phyloP scores from a whole-genome alignment of 2,329 filamentous ascomycete species.

The Aspergillus viridinutans region DNA sequence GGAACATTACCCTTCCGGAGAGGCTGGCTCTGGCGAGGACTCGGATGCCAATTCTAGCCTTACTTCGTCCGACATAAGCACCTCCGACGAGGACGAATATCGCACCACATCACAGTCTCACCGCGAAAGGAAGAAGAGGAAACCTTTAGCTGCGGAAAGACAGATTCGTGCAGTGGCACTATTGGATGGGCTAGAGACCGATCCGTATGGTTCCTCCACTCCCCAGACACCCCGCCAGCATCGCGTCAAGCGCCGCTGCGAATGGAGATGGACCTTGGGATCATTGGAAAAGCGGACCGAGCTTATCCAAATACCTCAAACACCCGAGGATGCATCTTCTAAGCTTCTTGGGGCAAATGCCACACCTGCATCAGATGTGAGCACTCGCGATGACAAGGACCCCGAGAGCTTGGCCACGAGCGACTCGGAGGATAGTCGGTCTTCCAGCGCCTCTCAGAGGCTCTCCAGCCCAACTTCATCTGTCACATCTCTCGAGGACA shows the following conservation, averaged over 20 bases:
- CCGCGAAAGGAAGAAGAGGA: conserved; percentile 35
- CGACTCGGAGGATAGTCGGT: conserved; percentile 2
- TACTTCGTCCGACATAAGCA: conserved; percentile 26
- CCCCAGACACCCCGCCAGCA: conserved; percentile 52
- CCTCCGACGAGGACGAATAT: conserved; percentile 29
- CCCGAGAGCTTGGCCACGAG: conserved; percentile 3
- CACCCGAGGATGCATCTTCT: conserved; percentile 3
- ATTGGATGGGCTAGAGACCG: conserved; percentile 43
- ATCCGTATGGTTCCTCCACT: conserved; percentile 41
- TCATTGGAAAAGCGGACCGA: conserved; percentile 30
- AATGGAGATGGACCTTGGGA: conserved; percentile 57
- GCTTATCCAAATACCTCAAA: conserved; percentile 1
- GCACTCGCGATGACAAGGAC: background rate
- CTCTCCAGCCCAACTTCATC: conserved; percentile 8
- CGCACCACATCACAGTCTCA: conserved; percentile 10
- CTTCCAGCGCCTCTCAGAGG: conserved; percentile 4
- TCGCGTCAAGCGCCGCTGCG: conserved; percentile 49
- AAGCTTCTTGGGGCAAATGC: background rate
- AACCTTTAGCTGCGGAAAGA: conserved; percentile 27
- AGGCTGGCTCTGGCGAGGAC: conserved; percentile 19
- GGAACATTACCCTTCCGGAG: conserved; percentile 9
- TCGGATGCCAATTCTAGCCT: conserved; percentile 26
- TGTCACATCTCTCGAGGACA: conserved; percentile 1
- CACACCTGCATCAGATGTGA: background rate
- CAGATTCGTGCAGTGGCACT: conserved; percentile 39